Evolutionary conservation across 306 rosid species (phyloP).

Genomic region (Citrullus amarus): DNA sequence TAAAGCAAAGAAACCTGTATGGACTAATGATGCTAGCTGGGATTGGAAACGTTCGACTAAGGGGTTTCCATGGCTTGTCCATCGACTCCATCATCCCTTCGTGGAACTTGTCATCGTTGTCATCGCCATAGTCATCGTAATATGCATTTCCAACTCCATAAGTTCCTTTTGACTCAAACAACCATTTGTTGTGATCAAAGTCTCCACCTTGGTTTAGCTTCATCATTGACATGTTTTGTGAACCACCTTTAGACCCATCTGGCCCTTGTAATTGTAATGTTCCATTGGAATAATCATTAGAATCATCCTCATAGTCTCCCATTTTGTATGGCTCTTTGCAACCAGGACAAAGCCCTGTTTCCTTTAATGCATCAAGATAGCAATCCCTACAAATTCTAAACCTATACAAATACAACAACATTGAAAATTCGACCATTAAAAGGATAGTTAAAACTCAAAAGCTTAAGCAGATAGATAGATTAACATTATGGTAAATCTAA

Average conservation of each 20-base stretch:
- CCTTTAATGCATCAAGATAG: constrained; percentile 64
- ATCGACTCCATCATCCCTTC: constrained; percentile 35
- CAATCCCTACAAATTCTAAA: constrained; percentile 90
- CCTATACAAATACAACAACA: constrained; percentile 20
- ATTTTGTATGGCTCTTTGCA: constrained; percentile 65
- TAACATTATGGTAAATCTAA: no score
- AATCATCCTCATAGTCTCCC: constrained; percentile 45
- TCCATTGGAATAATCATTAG: constrained; percentile 23
- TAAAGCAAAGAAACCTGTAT: constrained; percentile 38
- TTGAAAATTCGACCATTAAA: background rate
- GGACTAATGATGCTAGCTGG: constrained; percentile 58
- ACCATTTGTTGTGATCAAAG: constrained; percentile 83
- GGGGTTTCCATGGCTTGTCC: constrained; percentile 74
- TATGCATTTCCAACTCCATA: constrained; percentile 83
- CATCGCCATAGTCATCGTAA: constrained; percentile 33
- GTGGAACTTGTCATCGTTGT: constrained; percentile 16
- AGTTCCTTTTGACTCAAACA: constrained; percentile 81
- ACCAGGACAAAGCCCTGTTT: constrained; percentile 61
- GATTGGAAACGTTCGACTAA: constrained; percentile 44
- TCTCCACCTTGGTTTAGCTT: constrained; percentile 73
- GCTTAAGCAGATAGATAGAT: background rate
- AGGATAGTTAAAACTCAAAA: background rate
- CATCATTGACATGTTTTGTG: constrained; percentile 67
- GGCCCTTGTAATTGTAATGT: constrained; percentile 50
- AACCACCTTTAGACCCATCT: constrained; percentile 36